phyloP scores from a whole-genome alignment of 2,329 filamentous ascomycete genomes.

The Grosmannia clavigera region DNA sequence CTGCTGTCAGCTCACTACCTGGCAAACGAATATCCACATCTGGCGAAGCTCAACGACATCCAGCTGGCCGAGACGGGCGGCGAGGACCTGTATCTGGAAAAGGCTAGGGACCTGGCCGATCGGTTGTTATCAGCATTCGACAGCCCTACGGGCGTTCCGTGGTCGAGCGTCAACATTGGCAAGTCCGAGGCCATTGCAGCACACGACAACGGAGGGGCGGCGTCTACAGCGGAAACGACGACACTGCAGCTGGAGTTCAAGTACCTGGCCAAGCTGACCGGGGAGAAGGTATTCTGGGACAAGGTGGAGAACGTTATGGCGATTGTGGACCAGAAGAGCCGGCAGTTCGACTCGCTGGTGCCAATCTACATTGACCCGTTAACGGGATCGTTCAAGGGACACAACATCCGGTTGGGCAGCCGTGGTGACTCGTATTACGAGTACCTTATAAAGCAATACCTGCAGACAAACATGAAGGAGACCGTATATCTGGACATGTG shows the following conservation, averaged over 20 bases:
- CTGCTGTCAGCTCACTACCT: constrained; percentile 89
- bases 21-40: constrained; percentile 67
- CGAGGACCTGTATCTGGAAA: constrained; percentile 91
- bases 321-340: constrained; percentile 74
- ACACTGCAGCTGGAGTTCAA: constrained; percentile 94
- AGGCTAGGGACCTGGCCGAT: constrained; percentile 85
- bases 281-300: constrained; percentile 87
- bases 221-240: constrained; percentile 87
- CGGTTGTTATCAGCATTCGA: constrained; percentile 80
- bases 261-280: constrained; percentile 87
- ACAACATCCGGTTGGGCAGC: constrained; percentile 84
- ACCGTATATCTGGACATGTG: constrained; percentile 84
- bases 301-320: constrained; percentile 85
- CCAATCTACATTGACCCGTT: constrained; percentile 84
- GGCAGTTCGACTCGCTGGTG: constrained; percentile 65
- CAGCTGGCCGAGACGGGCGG: constrained; percentile 55
- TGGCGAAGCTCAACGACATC: constrained; percentile 62
- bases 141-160: constrained; percentile 74
- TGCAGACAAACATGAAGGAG: constrained; percentile 83
- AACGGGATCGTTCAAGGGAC: constrained; percentile 64
- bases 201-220: constrained; percentile 74
- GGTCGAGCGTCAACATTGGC: constrained; percentile 78
- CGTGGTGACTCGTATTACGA: constrained; percentile 97
- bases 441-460: constrained; percentile 96
- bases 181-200: constrained; percentile 65